Evolutionary conservation across 352 stramenopile species (phyloP), one percentile per base, ranked within the genome.

Genomic region (Pythium periplocum): DNA sequence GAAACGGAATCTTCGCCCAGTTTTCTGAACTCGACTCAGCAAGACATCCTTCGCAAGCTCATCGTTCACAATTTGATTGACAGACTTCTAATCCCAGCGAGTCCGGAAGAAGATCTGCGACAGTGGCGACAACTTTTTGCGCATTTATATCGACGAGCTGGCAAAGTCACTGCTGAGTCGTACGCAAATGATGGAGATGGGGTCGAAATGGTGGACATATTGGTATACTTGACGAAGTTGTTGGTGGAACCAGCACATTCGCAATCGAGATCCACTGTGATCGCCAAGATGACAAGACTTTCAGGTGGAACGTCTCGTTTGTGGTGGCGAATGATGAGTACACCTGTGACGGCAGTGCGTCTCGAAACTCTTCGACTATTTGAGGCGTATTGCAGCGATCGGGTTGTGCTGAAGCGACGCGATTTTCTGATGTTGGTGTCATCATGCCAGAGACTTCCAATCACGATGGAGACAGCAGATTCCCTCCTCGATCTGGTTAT

Each of bases 31-130:
- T 26, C 17, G 17, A 26, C 17, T 26, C 17, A 26, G 17, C 17
- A 26, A 26, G 68, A 32, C 46, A 51, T 43, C 4, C 33, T 64
- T 26, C 56, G 62, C 2, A 55, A 76, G 44, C 55, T 94, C 12
- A 57, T 92, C 55, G 67, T 92, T 26, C 58, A 84, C 31, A 82
- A 86, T 30, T 38, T 92, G 50, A 87, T 94, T 51, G 79, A 83
- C 51, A 53, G 66, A 4, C 54, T 93, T 10, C 58, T 93, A 1
- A 87, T 90, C 38, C 73, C 78, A 11, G 45, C 45, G 11, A 53
- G 68, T 2, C 40, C 64, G 8, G 70, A 78, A 9, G 37, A 69
- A 3, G 62, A 62, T 56, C 45, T 50, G 48, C 59, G 30, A 47
- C 65, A 87, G 55, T 93, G 82, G 78, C 60, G 68, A 39, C 76